Evolutionary conservation across 1,139 yeast species (phyloP), one percentile per base, ranked within the genome.

Genomic region (Arxiozyma slooffiae): DNA sequence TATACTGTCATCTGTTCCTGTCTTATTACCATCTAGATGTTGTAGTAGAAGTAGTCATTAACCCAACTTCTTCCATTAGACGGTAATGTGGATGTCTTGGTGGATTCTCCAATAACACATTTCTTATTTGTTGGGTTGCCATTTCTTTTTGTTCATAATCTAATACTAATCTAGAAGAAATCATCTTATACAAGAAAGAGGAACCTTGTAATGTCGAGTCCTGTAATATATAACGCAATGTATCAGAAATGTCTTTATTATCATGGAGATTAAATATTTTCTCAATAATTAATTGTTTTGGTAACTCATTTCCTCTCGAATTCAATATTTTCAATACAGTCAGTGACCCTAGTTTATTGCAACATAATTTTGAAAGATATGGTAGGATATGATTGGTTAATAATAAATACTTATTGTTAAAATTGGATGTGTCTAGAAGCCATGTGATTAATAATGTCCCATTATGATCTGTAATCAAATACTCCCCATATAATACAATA

Each of bases 391-490:
- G 76, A 30, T 79, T 77, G 0, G 86, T 80, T 39, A 82, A 62
- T 23, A 80, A 68, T 20, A 68, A 59, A 62, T 80, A 81, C 48
- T 83, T 73, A 57, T 81, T 79, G 45, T 76, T 74, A 52, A 83
- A 73, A 43, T 77, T 75, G 62, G 89, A 90, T 1, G 96, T 87
- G 64, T 94, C 98, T 64, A 92, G 75, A 61, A 85, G 85, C 98
- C 98, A 92, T 3, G 97, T 89, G 49, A 92, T 79, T 58, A 94
- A 74, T 57, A 92, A 73, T 1, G 96, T 85, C 30, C 98, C 97
- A 66, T 94, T 92, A 52, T 82, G 79, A 66, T 90, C 89, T 7
- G 83, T 78, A 1, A 89, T 89, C 58, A 92, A 74, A 55, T 83
- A 89, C 57, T 85, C 85, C 41, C 92, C 81, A 71, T 84, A 82